Percentiles rank a stretch among this genome's conserved stretches.
These are phyloP conservation scores for Melampsora americana DNA, from an alignment of 1,284 basidiomycete species.

Conservation along the genomic window DNA sequence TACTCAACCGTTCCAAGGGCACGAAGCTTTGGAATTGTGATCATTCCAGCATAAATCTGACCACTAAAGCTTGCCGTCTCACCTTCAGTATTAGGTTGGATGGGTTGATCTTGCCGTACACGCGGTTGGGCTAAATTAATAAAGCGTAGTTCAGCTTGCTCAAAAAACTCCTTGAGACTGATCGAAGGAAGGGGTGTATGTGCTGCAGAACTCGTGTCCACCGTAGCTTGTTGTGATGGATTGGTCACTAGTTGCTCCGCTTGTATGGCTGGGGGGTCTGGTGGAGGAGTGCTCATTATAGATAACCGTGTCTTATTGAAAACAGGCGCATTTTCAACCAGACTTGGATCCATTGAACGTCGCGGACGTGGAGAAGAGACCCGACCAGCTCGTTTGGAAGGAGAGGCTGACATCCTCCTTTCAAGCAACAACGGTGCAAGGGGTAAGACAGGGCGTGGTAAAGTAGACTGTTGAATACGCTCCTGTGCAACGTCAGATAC, in stretches of 20 bases:
- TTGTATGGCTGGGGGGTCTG: not conserved
- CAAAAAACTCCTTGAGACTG: slow-evolving; percentile 37
- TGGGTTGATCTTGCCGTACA: slow-evolving; percentile 22
- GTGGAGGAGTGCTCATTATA: not conserved
- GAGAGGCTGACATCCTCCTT: not conserved
- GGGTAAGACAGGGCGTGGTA: not conserved
- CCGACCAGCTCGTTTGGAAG: slow-evolving; percentile 3
- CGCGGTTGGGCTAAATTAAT: slow-evolving; percentile 37
- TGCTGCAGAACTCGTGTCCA: not conserved
- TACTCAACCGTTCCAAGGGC: slow-evolving; percentile 18
- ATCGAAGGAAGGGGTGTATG: slow-evolving; percentile 8
- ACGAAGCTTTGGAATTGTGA: slow-evolving; percentile 33
- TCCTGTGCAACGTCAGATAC: not conserved
- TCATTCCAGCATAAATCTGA: slow-evolving; percentile 41
- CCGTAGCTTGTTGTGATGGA: not conserved
- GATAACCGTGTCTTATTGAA: not conserved
- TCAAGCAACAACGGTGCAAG: not conserved
- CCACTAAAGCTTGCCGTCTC: slow-evolving; percentile 15
- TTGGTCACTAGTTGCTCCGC: not conserved
- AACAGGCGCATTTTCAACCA: not conserved
- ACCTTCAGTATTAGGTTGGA: not conserved
- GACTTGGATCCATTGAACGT: not conserved
- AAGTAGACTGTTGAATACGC: not conserved
- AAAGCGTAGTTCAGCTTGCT: slow-evolving; percentile 41
- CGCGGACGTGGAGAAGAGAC: not conserved